Evolutionary conservation across 106 monocot species (phyloP), one percentile per base, ranked within the genome.

Genomic region (Dactylorhiza incarnata): DNA sequence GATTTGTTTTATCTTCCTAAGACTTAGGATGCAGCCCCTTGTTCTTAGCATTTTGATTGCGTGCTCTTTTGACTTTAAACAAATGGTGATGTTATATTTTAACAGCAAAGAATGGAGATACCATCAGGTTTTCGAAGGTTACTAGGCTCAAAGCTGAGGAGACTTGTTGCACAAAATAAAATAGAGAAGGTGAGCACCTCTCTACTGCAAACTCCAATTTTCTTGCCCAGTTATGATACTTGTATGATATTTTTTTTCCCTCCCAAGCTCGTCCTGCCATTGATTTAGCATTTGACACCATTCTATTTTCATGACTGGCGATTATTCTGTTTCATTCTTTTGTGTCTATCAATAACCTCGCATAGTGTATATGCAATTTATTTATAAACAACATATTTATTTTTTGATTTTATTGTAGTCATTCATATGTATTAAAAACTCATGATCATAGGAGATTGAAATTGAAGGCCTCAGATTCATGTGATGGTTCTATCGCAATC

Each of bases 51-150:
- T 24, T 46, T 17, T 69, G n/a, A 44, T 68, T 45, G 13, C 44
- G 15, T 6, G 44, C 23, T n/a, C 45, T 69, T 69, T 17, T 11
- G 15, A 11, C 2, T 52, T 69, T 69, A 17, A n/a, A 16, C 16
- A 69, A 17, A 69, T 17, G 45, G 45, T 6, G n/a, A 69, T 6
- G 0, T 46, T 8, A 14, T 75, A 44, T 45, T 74, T 81, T 85
- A n/a, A 56, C 86, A 95, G 95, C 84, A 92, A 92, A 86, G 73
- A 79, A 69, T 86, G 68, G 86, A 86, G 45, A 84, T 89, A 19
- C 84, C 89, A 55, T 73, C 79, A 53, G 88, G 86, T 59, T 90
- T 88, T 78, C 86, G 88, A 68, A 86, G 86, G 77, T 56, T 90
- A 2, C 89, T 95, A 56, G 80, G 86, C 78, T 72, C 83, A 48